phyloP scores from a whole-genome alignment of 2,329 filamentous ascomycete genomes.

The Neofusicoccum laricinum region DNA sequence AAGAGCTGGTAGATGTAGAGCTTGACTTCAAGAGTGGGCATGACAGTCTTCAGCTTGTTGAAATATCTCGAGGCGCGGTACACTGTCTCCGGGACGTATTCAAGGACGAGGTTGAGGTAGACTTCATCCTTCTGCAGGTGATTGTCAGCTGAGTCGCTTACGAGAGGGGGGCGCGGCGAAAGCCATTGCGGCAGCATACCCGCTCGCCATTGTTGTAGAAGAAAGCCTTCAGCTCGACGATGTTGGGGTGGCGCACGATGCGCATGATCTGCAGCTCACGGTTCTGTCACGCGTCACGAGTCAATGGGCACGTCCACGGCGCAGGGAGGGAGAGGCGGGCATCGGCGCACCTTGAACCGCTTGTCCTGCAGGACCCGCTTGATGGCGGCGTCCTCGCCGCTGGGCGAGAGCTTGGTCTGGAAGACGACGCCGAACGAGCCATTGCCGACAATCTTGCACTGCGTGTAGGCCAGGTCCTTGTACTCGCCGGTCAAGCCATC shows the following conservation, averaged over 20 bases:
- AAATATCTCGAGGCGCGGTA: constrained; percentile 98
- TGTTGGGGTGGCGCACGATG: constrained; percentile 97
- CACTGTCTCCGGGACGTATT: constrained; percentile 97
- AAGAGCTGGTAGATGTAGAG: constrained; percentile 99
- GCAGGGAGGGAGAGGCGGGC: constrained; percentile 16
- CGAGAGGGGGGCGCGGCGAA: constrained; percentile 7
- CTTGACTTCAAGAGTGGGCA: constrained; percentile 98
- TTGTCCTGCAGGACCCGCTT: constrained; percentile 99
- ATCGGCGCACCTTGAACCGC: constrained; percentile 82
- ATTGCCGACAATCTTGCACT: constrained; percentile 99
- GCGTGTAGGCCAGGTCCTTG: constrained; percentile 94
- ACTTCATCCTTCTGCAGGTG: constrained; percentile 75
- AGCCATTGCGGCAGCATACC: constrained; percentile 54
- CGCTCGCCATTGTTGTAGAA: constrained; percentile 99
- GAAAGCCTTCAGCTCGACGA: constrained; percentile 97
- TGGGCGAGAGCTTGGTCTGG: constrained; percentile 97
- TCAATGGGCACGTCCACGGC: constrained; percentile 23
- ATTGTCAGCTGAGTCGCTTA: constrained; percentile 27
- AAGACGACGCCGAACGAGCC: constrained; percentile 98
- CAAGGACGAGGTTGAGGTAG: constrained; percentile 95
- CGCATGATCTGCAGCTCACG: constrained; percentile 99
- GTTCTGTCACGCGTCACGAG: constrained; percentile 60
- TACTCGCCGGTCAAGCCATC: constrained; percentile 97
- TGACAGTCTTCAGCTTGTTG: constrained; percentile 99
- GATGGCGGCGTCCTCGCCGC: constrained; percentile 96